Conservation (phyloP, 2,329 filamentous ascomycete species). For the Anisogramma anomala region DNA sequence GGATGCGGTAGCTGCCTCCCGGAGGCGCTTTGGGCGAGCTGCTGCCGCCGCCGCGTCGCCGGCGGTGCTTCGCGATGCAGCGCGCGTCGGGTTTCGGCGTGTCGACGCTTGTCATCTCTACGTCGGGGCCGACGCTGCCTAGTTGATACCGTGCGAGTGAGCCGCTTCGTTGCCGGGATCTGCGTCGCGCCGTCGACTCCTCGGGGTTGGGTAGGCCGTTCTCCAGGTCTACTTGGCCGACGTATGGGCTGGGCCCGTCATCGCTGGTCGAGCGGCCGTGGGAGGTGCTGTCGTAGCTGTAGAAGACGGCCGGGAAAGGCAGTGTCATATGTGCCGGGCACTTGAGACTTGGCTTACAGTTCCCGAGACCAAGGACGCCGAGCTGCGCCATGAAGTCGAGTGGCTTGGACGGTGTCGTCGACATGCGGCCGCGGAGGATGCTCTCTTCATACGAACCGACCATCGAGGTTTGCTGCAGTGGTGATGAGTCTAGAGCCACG, state of each 20-base stretch:
- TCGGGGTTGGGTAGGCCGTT: conserved; percentile 53
- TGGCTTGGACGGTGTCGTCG: conserved; percentile 84
- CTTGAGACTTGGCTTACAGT: conserved; percentile 72
- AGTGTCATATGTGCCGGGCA: conserved; percentile 86
- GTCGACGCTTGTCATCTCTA: conserved; percentile 15
- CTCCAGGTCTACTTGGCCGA: conserved; percentile 84
- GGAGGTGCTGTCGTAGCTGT: conserved; percentile 68
- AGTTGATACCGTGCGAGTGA: conserved; percentile 19
- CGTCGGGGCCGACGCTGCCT: conserved; percentile 22
- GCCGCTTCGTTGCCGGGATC: conserved; percentile 21
- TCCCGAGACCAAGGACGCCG: conserved; percentile 77
- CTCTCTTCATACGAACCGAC: conserved; percentile 97
- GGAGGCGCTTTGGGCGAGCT: conserved; percentile 50
- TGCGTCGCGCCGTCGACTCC: conserved; percentile 36
- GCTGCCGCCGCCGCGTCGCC: conserved; percentile 33
- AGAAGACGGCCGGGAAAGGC: conserved; percentile 90
- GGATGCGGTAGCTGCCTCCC: conserved; percentile 86
- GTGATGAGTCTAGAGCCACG: conserved; percentile 59
- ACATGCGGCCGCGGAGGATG: conserved; percentile 90
- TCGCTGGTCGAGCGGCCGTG: conserved; percentile 53
- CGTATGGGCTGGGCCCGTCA: conserved; percentile 90
- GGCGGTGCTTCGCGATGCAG: conserved; percentile 20
- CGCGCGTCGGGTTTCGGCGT: background rate
- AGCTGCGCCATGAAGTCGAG: conserved; percentile 92
- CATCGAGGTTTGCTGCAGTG: conserved; percentile 83